Percentiles rank a stretch among this genome's conserved stretches.
These are phyloP conservation scores for Stenocarpella maydis DNA, from an alignment of 2,329 filamentous ascomycete species.

Conservation along the genomic window DNA sequence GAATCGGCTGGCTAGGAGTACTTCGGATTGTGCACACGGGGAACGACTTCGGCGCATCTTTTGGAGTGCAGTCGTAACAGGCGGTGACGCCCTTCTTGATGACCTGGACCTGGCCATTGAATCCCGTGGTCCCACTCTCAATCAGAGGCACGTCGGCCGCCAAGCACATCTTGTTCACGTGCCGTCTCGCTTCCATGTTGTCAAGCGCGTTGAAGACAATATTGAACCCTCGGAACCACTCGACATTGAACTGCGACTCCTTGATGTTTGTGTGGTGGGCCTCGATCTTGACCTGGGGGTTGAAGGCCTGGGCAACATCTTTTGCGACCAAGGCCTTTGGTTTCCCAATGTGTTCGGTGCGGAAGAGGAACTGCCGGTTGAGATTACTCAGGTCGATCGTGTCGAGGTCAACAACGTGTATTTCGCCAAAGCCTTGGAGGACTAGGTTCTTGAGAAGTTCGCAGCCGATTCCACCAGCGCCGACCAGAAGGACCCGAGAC, in stretches of 20 bases:
- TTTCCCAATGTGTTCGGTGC: slow-evolving; percentile 97
- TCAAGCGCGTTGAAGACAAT: slow-evolving; percentile 97
- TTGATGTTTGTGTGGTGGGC: slow-evolving; percentile 97
- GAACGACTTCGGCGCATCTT: slow-evolving; percentile 90
- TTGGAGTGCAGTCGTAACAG: slow-evolving; percentile 94
- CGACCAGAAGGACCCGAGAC: slow-evolving; percentile 91
- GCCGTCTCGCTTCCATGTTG: slow-evolving; percentile 90
- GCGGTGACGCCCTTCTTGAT: slow-evolving; percentile 93
- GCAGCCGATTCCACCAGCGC: slow-evolving; percentile 96
- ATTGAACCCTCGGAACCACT: slow-evolving; percentile 85
- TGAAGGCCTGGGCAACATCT: slow-evolving; percentile 89
- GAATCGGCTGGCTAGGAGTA: slow-evolving; percentile 94
- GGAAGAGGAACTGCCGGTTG: slow-evolving; percentile 96
- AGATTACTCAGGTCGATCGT: slow-evolving; percentile 98
- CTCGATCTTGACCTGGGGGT: slow-evolving; percentile 84
- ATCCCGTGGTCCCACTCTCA: slow-evolving; percentile 96
- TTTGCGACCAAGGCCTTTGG: slow-evolving; percentile 94
- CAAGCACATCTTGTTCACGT: slow-evolving; percentile 98
- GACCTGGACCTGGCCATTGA: slow-evolving; percentile 96
- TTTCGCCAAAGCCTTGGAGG: slow-evolving; percentile 88
- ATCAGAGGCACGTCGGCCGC: slow-evolving; percentile 89
- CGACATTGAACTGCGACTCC: slow-evolving; percentile 82
- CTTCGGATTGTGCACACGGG: slow-evolving; percentile 97
- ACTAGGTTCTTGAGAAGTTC: slow-evolving; percentile 97
- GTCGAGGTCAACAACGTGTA: slow-evolving; percentile 95